Evolutionary conservation across 352 stramenopile species (phyloP).

Genomic region (Achlya hypogyna): DNA sequence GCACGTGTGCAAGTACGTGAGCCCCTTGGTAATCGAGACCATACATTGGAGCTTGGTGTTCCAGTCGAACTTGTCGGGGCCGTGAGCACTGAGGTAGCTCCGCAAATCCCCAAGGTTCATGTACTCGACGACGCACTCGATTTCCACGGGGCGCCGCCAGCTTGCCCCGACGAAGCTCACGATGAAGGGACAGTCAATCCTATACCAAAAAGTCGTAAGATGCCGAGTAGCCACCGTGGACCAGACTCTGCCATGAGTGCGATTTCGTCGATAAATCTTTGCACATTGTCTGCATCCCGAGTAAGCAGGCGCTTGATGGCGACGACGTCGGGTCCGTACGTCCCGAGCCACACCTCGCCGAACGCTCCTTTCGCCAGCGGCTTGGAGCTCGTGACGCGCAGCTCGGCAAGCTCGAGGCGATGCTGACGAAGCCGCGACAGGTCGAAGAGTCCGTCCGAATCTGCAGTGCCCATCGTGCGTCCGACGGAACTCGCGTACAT

Average conservation of each 20-base stretch:
- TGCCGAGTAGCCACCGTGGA: no score
- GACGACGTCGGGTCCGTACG: background rate
- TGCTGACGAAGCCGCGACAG: background rate
- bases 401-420: background rate
- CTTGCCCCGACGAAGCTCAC: conserved; percentile 1
- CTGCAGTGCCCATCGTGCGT: background rate
- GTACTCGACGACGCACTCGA: conserved; percentile 7
- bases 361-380: background rate
- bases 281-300: conserved; percentile 17
- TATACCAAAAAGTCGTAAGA: no score
- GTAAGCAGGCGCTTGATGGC: conserved; percentile 7
- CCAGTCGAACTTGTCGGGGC: background rate
- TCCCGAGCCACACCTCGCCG: conserved; percentile 6
- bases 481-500: background rate
- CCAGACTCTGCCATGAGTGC: no score
- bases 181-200: conserved; percentile 1
- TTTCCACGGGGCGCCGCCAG: background rate
- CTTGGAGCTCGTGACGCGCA: background rate
- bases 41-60: background rate
- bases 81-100: background rate
- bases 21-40: conserved; percentile 23
- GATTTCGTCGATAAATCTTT: conserved; percentile 48
- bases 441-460: background rate
- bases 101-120: conserved; percentile 11
- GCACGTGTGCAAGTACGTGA: conserved; percentile 30